Conservation (phyloP, 2,329 filamentous ascomycete genomes). For the Phaeosphaeria sp. region DNA sequence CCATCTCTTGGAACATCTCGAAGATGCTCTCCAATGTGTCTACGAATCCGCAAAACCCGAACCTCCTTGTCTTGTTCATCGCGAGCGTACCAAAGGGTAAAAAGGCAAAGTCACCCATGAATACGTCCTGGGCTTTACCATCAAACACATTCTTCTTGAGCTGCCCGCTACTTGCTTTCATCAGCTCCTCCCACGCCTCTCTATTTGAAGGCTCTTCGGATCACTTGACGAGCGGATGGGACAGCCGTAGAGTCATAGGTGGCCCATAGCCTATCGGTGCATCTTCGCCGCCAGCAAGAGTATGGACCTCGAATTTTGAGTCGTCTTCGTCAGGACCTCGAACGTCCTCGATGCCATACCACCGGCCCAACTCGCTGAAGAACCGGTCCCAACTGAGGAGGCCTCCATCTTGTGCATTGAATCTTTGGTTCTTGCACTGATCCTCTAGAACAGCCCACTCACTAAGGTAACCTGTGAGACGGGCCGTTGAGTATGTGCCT, state of each 20-base stretch:
- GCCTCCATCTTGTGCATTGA: slow-evolving; percentile 9
- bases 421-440: slow-evolving; percentile 9
- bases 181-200: neutral
- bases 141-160: slow-evolving; percentile 13
- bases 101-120: slow-evolving; percentile 12
- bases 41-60: slow-evolving; percentile 16
- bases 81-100: slow-evolving; percentile 6
- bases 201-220: neutral
- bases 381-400: slow-evolving; percentile 13
- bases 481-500: slow-evolving; percentile 11
- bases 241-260: too few species aligned
- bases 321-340: neutral
- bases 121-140: slow-evolving; percentile 1
- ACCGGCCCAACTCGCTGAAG: slow-evolving; percentile 16
- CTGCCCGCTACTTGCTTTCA: neutral
- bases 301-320: neutral
- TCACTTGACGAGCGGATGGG: too few species aligned
- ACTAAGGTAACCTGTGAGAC: slow-evolving; percentile 18
- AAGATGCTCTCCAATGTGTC: slow-evolving; percentile 19
- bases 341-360: slow-evolving; percentile 10
- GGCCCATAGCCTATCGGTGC: slow-evolving; percentile 12
- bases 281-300: slow-evolving; percentile 8
- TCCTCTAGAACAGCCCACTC: slow-evolving; percentile 20
- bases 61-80: slow-evolving; percentile 13
- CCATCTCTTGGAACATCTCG: slow-evolving; percentile 21